phyloP scores from a whole-genome alignment of 1,284 basidiomycete genomes.

The Meripilus lineatus region DNA sequence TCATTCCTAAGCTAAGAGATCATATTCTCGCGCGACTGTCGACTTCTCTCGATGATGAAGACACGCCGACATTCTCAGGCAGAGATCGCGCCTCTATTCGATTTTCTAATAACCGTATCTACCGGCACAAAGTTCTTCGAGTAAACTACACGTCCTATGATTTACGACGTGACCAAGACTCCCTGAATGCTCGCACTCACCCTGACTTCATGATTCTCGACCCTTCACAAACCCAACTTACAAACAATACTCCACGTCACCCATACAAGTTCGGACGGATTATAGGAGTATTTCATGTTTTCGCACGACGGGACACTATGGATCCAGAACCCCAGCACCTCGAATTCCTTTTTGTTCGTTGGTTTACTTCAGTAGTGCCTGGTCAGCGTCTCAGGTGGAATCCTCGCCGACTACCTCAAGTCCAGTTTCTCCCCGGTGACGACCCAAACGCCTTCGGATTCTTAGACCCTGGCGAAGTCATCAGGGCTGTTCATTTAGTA shows the following conservation, averaged over 20 bases:
- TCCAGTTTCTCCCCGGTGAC: slow-evolving; percentile 9
- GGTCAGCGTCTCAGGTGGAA: slow-evolving; percentile 6
- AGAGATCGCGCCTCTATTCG: slow-evolving; percentile 10
- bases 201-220: slow-evolving; percentile 21
- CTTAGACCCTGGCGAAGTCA: slow-evolving; percentile 19
- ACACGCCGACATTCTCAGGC: slow-evolving; percentile 3
- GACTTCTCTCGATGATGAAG: no score
- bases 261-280: slow-evolving; percentile 25
- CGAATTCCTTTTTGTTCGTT: slow-evolving; percentile 25
- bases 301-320: no score
- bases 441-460: slow-evolving; percentile 17
- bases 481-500: slow-evolving; percentile 21
- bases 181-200: slow-evolving; percentile 26
- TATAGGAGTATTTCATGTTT: slow-evolving; percentile 27
- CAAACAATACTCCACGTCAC: neutral
- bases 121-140: slow-evolving; percentile 18
- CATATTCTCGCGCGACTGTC: no score
- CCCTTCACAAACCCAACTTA: slow-evolving; percentile 22
- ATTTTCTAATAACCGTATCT: slow-evolving; percentile 20
- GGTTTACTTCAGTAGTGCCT: slow-evolving; percentile 20
- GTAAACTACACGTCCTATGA: slow-evolving; percentile 32
- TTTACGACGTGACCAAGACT: slow-evolving; percentile 28
- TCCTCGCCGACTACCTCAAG: slow-evolving; percentile 10
- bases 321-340: no score
- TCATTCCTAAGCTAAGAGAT: no score